A percentile compares a stretch with the other conserved stretches of the same genome.
These are phyloP conservation scores for Pichia sp. DNA, from an alignment of 1,139 yeast genomes.

Conservation along the genomic window DNA sequence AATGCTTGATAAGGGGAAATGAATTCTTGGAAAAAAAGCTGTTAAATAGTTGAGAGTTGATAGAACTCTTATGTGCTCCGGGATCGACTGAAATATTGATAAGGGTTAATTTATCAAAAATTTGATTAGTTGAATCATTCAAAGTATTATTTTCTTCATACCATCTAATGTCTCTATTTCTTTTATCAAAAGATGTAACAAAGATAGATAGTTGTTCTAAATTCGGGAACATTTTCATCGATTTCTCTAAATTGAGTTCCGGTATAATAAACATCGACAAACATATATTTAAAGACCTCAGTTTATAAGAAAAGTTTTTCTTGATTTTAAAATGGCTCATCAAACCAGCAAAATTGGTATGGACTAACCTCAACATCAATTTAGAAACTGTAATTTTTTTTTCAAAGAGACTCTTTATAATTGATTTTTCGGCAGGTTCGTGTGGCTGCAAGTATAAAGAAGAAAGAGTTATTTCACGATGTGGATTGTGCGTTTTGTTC, in stretches of 20 bases:
- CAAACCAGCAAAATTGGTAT: slow-evolving; percentile 1
- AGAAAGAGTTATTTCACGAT: slow-evolving; percentile 5
- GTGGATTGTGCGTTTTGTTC: slow-evolving; percentile 4
- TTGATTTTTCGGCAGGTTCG: slow-evolving; percentile 15
- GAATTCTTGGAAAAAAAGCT: slow-evolving; percentile 1
- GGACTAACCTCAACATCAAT: background rate
- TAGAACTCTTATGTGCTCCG: background rate
- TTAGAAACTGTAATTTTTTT: slow-evolving; percentile 2
- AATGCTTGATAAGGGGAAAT: slow-evolving; percentile 1
- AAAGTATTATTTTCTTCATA: no score
- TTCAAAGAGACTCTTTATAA: slow-evolving; percentile 14
- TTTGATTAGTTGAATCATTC: no score
- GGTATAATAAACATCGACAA: slow-evolving; percentile 8
- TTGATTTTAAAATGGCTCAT: background rate
- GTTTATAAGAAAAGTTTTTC: slow-evolving; percentile 4
- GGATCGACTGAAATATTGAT: background rate
- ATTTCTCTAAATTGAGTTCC: background rate
- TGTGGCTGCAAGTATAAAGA: slow-evolving; percentile 11
- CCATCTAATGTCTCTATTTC: background rate
- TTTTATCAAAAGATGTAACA: slow-evolving; percentile 2
- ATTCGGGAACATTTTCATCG: slow-evolving; percentile 1
- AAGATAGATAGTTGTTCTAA: background rate
- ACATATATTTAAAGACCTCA: slow-evolving; percentile 9
- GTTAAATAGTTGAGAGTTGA: background rate
- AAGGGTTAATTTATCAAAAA: no score